A percentile compares a stretch with the other conserved stretches of the same genome.
phyloP scores from a whole-genome alignment of 441 rosid species.

The Theobroma grandiflorum region DNA sequence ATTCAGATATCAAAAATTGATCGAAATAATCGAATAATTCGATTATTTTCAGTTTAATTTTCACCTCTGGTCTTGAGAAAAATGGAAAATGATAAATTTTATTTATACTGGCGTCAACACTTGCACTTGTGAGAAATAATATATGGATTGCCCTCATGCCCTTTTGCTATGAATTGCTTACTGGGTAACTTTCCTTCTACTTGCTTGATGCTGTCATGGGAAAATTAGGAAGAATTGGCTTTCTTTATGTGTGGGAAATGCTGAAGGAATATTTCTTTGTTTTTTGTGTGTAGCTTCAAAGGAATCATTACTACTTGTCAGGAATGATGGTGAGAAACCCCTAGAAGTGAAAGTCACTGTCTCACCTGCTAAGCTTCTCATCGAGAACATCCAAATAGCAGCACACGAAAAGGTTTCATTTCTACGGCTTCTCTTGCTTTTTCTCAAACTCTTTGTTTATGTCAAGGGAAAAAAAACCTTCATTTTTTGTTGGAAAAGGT shows the following conservation, averaged over 20 bases:
- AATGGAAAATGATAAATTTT: no score
- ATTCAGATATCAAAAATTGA: no score
- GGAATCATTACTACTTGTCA: slow-evolving; percentile 41
- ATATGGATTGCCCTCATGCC: no score
- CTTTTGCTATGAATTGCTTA: neutral
- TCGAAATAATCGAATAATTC: no score
- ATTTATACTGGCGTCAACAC: no score
- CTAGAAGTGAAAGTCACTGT: slow-evolving; percentile 33
- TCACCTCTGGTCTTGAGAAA: no score
- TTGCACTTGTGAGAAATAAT: no score
- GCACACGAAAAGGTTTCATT: slow-evolving; percentile 35
- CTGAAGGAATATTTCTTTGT: slow-evolving; percentile 1
- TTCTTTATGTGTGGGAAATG: neutral
- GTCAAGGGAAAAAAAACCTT: no score
- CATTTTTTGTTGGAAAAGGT: neutral
- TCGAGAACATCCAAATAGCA: slow-evolving; percentile 18
- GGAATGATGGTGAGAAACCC: slow-evolving; percentile 43
- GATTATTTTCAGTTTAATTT: no score
- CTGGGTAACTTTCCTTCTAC: neutral
- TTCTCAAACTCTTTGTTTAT: neutral
- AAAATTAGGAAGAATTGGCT: neutral
- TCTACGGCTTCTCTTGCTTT: neutral
- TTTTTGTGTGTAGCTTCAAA: slow-evolving; percentile 33
- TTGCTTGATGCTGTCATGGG: neutral
- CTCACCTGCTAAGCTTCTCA: neutral